phyloP scores from a whole-genome alignment of 2,329 filamentous ascomycete genomes.

The Coniochaeta hoffmannii region DNA sequence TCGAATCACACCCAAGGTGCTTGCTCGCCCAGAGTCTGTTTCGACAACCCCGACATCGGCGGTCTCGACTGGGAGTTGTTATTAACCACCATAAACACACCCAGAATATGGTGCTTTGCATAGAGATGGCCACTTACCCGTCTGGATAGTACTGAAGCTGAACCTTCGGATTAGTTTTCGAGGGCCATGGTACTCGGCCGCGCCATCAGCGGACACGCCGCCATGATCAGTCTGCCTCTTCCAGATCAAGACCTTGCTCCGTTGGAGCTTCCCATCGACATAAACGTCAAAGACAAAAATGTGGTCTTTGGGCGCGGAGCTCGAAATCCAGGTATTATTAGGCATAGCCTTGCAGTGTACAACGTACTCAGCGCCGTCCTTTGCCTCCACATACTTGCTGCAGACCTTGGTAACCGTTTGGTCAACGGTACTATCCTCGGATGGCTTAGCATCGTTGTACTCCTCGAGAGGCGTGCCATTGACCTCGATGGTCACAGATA shows the following conservation, averaged over 20 bases:
- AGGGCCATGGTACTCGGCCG: neutral
- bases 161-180: neutral
- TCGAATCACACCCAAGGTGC: too few species aligned
- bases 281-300: neutral
- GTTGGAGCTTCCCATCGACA: neutral
- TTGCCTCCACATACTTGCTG: conserved; percentile 6
- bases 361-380: conserved; percentile 6
- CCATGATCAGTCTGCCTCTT: neutral
- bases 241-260: neutral
- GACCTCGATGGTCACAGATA: neutral
- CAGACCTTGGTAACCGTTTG: neutral
- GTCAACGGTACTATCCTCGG: neutral
- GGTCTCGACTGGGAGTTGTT: too few species aligned
- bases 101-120: neutral
- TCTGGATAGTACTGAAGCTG: neutral
- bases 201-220: too few species aligned
- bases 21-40: too few species aligned
- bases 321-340: neutral
- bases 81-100: too few species aligned
- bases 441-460: neutral
- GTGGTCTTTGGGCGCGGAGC: neutral
- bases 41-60: too few species aligned
- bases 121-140: neutral
- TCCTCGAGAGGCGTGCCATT: neutral
- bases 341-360: neutral